These are phyloP conservation scores for Fraxinus baroniana DNA, from an alignment of 305 asterid species.

Conservation along the genomic window DNA sequence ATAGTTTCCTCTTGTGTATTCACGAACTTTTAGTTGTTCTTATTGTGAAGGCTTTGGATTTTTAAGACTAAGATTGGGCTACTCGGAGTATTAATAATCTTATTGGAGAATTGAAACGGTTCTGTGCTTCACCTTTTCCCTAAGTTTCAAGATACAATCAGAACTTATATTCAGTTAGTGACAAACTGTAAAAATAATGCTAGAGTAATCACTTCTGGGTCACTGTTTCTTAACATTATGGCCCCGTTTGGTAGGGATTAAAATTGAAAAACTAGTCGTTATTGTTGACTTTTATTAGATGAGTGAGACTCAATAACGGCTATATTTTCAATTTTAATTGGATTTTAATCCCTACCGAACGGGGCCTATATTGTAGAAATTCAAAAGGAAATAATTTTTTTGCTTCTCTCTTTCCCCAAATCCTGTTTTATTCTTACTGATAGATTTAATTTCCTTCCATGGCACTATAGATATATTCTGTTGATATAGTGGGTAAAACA, in stretches of 20 bases:
- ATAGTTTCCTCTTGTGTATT: neutral
- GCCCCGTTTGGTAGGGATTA: no score
- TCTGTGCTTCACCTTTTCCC: neutral
- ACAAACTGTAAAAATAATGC: neutral
- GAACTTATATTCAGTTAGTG: neutral
- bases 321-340: no score
- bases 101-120: neutral
- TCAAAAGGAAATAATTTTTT: neutral
- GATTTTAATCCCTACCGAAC: no score
- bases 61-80: neutral
- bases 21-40: neutral
- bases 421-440: neutral
- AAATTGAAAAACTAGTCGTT: no score
- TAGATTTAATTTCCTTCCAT: neutral
- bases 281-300: no score
- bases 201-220: slow-evolving; percentile 6
- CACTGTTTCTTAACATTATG: neutral
- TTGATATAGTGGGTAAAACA: neutral
- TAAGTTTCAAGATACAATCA: neutral
- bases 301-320: no score
- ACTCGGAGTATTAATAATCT: neutral
- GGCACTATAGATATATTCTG: neutral
- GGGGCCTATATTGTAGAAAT: neutral
- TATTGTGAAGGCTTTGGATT: neutral
- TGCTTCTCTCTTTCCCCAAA: neutral